Evolutionary conservation across 2,329 filamentous ascomycete genomes (phyloP).

Genomic region (Zymoseptoria pseudotritici): DNA sequence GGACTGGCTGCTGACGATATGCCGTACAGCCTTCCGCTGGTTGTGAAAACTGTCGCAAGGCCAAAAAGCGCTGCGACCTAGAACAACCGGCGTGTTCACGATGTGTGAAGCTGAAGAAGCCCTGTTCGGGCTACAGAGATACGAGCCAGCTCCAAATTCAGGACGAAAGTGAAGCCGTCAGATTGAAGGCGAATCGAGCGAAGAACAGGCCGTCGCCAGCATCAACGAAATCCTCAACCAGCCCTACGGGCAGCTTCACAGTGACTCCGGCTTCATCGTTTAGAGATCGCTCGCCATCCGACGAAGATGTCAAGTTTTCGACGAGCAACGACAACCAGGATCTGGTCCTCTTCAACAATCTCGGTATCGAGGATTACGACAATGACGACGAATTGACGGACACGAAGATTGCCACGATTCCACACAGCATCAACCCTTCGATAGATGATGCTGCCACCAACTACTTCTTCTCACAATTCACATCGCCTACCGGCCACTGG

Average conservation of each 20-base stretch:
- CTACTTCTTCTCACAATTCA: slow-evolving; percentile 27
- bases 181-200: slow-evolving; percentile 18
- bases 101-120: slow-evolving; percentile 28
- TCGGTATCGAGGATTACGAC: background rate
- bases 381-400: background rate
- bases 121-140: slow-evolving; percentile 28
- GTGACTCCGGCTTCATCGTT: slow-evolving; percentile 9
- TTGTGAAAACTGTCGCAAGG: slow-evolving; percentile 29
- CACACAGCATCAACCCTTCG: slow-evolving; percentile 8
- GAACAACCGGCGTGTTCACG: slow-evolving; percentile 25
- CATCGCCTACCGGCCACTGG: slow-evolving; percentile 22
- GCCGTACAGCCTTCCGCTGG: slow-evolving; percentile 22
- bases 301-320: slow-evolving; percentile 23
- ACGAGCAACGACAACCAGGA: slow-evolving; percentile 11
- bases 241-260: background rate
- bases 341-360: background rate
- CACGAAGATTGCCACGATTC: background rate
- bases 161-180: slow-evolving; percentile 27
- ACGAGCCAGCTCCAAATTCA: slow-evolving; percentile 27
- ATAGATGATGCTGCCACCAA: slow-evolving; percentile 23
- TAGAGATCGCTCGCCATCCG: slow-evolving; percentile 12
- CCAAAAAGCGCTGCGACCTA: slow-evolving; percentile 28
- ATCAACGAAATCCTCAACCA: background rate
- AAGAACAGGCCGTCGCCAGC: slow-evolving; percentile 17
- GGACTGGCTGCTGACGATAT: background rate